Conservation (phyloP, 1,284 basidiomycete genomes). For the Wolfiporia cocos region DNA sequence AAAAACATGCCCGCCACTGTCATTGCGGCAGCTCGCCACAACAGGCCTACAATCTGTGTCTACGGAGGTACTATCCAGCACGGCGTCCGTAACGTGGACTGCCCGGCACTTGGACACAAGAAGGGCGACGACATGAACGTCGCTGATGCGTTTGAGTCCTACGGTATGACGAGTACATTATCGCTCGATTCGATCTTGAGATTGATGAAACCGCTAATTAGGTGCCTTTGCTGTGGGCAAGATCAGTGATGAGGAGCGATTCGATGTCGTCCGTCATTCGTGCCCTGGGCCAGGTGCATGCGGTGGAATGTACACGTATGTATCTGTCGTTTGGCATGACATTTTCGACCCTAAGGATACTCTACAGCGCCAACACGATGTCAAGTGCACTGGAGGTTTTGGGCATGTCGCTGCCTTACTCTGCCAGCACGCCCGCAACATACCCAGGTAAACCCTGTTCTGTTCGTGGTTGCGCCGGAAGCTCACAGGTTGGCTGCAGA, state of each 20-base stretch:
- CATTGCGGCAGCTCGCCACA: conserved; percentile 80
- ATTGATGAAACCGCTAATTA: conserved; percentile 19
- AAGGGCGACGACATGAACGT: conserved; percentile 81
- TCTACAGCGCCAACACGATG: conserved; percentile 76
- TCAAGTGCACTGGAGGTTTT: conserved; percentile 86
- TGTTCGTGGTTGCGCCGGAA: background rate
- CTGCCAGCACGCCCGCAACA: conserved; percentile 78
- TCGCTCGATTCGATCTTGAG: too few relatives aligned
- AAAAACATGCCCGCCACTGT: conserved; percentile 93
- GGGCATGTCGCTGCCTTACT: conserved; percentile 89
- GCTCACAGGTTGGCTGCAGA: conserved; percentile 32
- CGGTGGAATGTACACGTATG: conserved; percentile 81
- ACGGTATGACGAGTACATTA: conserved; percentile 36
- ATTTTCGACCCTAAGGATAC: background rate
- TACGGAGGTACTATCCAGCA: conserved; percentile 84
- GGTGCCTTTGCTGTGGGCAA: conserved; percentile 70
- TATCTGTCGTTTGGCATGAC: conserved; percentile 5
- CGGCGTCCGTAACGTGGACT: conserved; percentile 72
- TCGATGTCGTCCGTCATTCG: conserved; percentile 77
- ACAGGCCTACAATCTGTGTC: conserved; percentile 80
- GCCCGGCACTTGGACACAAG: conserved; percentile 71
- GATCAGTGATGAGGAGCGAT: conserved; percentile 71
- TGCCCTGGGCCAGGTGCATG: conserved; percentile 70
- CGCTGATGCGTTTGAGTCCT: conserved; percentile 79
- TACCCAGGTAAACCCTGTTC: conserved; percentile 48